Evolutionary conservation across 768 basidiomycete genomes (phyloP).

Genomic region (Rhizopogon vesiculosus): DNA sequence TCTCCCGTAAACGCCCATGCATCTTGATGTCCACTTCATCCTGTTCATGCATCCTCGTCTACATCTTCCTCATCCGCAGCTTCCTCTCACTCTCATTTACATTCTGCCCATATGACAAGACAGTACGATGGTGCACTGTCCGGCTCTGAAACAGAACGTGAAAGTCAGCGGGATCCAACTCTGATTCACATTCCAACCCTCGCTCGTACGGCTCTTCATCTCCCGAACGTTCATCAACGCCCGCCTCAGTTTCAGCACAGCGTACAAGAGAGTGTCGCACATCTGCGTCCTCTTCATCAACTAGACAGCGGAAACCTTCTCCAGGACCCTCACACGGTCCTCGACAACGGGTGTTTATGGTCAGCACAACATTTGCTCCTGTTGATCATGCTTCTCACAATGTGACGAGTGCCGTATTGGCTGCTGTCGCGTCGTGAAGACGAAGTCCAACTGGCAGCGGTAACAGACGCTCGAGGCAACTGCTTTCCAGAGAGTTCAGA

Average conservation of each 20-base stretch:
- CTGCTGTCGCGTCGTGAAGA: too few species aligned
- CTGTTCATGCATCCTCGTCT: slow-evolving; percentile 26
- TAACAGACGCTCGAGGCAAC: slow-evolving; percentile 40
- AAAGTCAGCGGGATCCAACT: slow-evolving; percentile 36
- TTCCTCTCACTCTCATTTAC: slow-evolving; percentile 26
- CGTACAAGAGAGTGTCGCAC: slow-evolving; percentile 36
- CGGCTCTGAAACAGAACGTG: slow-evolving; percentile 82
- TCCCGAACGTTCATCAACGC: slow-evolving; percentile 32
- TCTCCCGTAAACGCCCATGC: slow-evolving; percentile 38
- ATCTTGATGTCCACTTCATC: slow-evolving; percentile 34
- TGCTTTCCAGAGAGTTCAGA: slow-evolving; percentile 47
- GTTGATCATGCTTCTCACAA: slow-evolving; percentile 26
- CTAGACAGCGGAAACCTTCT: slow-evolving; percentile 32
- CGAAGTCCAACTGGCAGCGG: slow-evolving; percentile 35
- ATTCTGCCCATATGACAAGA: slow-evolving; percentile 20
- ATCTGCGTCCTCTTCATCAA: slow-evolving; percentile 46
- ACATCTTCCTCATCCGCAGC: slow-evolving; percentile 21
- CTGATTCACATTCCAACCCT: slow-evolving; percentile 24
- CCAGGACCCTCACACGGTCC: slow-evolving; percentile 37
- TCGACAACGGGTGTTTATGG: slow-evolving; percentile 38
- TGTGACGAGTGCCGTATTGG: slow-evolving; percentile 52
- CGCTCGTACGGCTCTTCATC: slow-evolving; percentile 33
- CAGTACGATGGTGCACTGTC: slow-evolving; percentile 42
- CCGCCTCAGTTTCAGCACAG: slow-evolving; percentile 22
- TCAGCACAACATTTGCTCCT: slow-evolving; percentile 25